These are phyloP conservation scores for Steccherinum ochraceum DNA, from an alignment of 768 basidiomycete genomes.

Conservation along the genomic window DNA sequence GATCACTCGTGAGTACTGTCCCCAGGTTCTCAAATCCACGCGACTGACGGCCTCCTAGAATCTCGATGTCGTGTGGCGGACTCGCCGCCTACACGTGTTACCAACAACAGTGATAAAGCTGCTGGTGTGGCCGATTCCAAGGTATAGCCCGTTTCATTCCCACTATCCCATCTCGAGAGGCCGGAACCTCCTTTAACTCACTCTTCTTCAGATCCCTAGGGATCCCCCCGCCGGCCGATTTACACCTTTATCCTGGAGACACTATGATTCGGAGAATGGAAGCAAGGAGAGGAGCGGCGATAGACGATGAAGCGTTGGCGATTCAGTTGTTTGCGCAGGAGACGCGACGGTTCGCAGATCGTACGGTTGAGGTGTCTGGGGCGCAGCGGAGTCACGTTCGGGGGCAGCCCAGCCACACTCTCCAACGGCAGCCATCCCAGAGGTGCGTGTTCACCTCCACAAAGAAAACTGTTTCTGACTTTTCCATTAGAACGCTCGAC, in stretches of 20 bases:
- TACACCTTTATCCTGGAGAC: neutral
- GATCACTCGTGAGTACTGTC: neutral
- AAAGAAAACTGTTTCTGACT: no score
- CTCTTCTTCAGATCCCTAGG: neutral
- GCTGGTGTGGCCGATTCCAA: neutral
- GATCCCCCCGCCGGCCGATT: neutral
- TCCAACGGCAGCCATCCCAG: neutral
- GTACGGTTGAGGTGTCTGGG: neutral
- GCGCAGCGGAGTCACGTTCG: neutral
- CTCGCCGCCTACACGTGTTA: constrained; percentile 6
- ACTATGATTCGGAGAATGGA: neutral
- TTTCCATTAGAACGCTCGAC: neutral
- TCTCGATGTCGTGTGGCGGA: neutral
- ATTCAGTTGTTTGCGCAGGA: neutral
- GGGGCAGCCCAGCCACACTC: neutral
- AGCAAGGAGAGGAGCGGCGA: neutral
- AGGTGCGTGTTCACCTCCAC: neutral
- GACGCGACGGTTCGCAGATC: neutral
- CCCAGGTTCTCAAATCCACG: neutral
- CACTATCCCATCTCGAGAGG: neutral
- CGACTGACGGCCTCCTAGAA: neutral
- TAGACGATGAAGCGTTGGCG: neutral
- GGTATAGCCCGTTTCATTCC: neutral
- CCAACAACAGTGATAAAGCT: constrained; percentile 3
- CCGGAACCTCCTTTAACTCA: neutral